These are phyloP conservation scores for Periconia sp. DNA, from an alignment of 2,329 filamentous ascomycete species.

Conservation along the genomic window DNA sequence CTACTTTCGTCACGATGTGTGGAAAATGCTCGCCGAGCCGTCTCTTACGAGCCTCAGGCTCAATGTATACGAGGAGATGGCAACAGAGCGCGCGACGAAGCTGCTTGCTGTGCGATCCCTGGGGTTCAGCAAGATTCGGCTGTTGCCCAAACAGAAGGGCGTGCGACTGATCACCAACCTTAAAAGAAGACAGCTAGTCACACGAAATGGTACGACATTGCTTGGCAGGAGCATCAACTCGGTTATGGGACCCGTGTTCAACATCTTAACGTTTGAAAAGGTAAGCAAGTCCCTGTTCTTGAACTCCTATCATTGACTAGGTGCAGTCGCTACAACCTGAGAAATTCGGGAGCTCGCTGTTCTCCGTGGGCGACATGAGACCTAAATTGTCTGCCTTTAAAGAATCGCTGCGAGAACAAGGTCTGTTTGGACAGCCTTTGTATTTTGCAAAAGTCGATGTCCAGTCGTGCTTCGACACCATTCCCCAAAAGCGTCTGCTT, in stretches of 20 bases:
- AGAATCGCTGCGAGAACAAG: conserved; percentile 43
- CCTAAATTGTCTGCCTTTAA: conserved; percentile 72
- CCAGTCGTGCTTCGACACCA: conserved; percentile 89
- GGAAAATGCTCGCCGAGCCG: conserved; percentile 75
- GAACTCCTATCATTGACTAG: conserved; percentile 7
- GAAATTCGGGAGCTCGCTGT: conserved; percentile 75
- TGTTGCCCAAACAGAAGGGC: conserved; percentile 77
- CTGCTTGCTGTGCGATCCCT: conserved; percentile 65
- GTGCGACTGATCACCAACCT: conserved; percentile 89
- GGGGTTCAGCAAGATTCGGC: conserved; percentile 75
- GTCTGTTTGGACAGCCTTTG: conserved; percentile 49
- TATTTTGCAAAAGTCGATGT: conserved; percentile 96
- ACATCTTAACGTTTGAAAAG: conserved; percentile 77
- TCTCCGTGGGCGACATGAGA: conserved; percentile 81
- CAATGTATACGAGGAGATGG: conserved; percentile 79
- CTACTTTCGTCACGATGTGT: conserved; percentile 93
- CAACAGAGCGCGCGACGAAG: conserved; percentile 55
- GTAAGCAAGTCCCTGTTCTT: conserved; percentile 42
- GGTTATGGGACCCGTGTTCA: conserved; percentile 72
- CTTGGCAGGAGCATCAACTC: conserved; percentile 69
- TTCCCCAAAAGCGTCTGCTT: conserved; percentile 77
- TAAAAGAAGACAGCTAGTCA: conserved; percentile 61
- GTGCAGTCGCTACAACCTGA: conserved; percentile 46
- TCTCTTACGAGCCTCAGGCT: conserved; percentile 67
- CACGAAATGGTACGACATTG: conserved; percentile 55